Conservation (phyloP, 176 grass and related monocot genomes). For the Juncus inflexus region DNA sequence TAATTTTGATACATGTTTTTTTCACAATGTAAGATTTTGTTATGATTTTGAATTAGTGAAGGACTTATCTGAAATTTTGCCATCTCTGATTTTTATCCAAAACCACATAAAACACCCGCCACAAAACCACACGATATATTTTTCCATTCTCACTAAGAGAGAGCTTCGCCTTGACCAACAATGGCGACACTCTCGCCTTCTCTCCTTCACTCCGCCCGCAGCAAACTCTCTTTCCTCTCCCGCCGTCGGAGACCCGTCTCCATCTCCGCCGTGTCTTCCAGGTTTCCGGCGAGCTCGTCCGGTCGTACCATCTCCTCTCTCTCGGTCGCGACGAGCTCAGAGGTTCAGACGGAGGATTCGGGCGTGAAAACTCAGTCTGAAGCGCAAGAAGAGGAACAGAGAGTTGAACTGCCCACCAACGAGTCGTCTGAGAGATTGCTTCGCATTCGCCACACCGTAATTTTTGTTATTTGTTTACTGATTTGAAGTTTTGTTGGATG, state of each 20-base stretch:
- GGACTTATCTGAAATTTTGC: slow-evolving; percentile 3
- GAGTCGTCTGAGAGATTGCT: slow-evolving; percentile 69
- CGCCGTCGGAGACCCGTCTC: not conserved
- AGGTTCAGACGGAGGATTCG: not conserved
- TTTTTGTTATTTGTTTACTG: not conserved
- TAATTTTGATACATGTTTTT: no score
- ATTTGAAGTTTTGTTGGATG: not conserved
- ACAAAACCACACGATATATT: not conserved
- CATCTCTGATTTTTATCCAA: slow-evolving; percentile 2
- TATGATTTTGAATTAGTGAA: not conserved
- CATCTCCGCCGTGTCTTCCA: not conserved
- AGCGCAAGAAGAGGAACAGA: slow-evolving; percentile 21
- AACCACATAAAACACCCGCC: slow-evolving; percentile 25
- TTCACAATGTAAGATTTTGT: no score
- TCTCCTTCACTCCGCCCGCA: slow-evolving; percentile 24
- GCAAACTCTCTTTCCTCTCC: not conserved
- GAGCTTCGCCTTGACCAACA: slow-evolving; percentile 23
- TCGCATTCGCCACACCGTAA: slow-evolving; percentile 84
- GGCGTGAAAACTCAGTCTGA: not conserved
- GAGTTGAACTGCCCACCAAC: slow-evolving; percentile 76
- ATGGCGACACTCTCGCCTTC: slow-evolving; percentile 52
- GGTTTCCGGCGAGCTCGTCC: not conserved
- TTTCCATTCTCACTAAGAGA: slow-evolving; percentile 25
- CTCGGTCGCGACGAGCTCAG: slow-evolving; percentile 25
- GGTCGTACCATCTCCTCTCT: slow-evolving; percentile 28